A percentile compares a stretch with the other conserved stretches of the same genome.
Evolutionary conservation across 176 grass and related monocot genomes (phyloP).

Genomic region (Echinochloa phyllopogon): DNA sequence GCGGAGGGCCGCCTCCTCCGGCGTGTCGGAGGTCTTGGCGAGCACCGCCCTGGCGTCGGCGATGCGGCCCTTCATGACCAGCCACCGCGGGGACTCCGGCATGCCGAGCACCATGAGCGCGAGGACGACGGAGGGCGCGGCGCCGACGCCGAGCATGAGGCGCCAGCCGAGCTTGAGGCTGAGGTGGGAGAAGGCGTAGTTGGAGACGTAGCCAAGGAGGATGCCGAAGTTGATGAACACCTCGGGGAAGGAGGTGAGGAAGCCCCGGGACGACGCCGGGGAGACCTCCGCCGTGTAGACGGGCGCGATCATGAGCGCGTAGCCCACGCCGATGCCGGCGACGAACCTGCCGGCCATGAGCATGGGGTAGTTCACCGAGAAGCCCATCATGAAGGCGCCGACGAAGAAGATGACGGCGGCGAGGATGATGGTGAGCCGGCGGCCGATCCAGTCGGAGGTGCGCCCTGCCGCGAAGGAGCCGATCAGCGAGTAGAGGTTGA

Average conservation of each 20-base stretch:
- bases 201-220: conserved; percentile 27
- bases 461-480: conserved; percentile 30
- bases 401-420: conserved; percentile 25
- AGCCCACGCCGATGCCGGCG: conserved; percentile 19
- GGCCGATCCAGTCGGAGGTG: conserved; percentile 40
- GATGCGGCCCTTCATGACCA: conserved; percentile 28
- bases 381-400: conserved; percentile 26
- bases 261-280: background rate
- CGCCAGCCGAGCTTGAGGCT: conserved; percentile 19
- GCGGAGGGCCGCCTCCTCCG: conserved; percentile 23
- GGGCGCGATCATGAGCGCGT: conserved; percentile 30
- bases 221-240: conserved; percentile 29
- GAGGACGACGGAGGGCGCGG: conserved; percentile 15
- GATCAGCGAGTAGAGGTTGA: conserved; percentile 34
- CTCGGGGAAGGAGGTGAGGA: conserved; percentile 28
- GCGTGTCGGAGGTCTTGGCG: conserved; percentile 17
- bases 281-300: conserved; percentile 26
- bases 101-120: conserved; percentile 33
- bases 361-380: conserved; percentile 18
- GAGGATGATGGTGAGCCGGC: conserved; percentile 37
- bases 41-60: conserved; percentile 14
- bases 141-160: conserved; percentile 27
- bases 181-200: conserved; percentile 25
- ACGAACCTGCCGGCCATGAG: conserved; percentile 23
- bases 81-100: conserved; percentile 22